Base-by-base conservation (phyloP, 371 early-diverging fungal species). In the Saksenaea oblongispora region DNA sequence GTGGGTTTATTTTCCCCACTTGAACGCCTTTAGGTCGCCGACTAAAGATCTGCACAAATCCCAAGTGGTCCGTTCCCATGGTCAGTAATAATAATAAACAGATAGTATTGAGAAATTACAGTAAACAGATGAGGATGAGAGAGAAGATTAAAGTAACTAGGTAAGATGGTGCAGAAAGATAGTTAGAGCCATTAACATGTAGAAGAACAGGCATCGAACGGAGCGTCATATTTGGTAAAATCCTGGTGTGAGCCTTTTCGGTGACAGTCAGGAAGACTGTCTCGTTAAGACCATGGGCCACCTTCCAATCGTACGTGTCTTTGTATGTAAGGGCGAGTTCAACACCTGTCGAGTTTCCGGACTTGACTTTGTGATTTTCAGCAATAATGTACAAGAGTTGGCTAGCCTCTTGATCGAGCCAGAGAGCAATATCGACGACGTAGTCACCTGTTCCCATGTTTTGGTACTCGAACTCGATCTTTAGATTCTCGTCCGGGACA, bases 381-480 rank as follows among this genome's bases (percentile, higher is more conserved):
- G 64, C 65, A 42, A 79, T 63, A 41, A 65, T 65, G 26, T 68
- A 54, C 11, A 73, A 59, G 18, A 69, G 47, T 1, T 47, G n/a
- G 0, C 35, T 58, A 9, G 41, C 58, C 1, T 60, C 17, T 11
- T 57, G 34, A 61, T 76, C 75, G 34, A 67, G 59, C 73, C 75
- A 76, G 18, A 76, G 65, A 53, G 64, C 54, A 34, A 79, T 65
- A 53, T 75, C 66, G 10, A 74, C 67, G 0, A 44, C 39, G 34
- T 76, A 76, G 10, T 65, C 55, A 15, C 80, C 80, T 34, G 69
- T 69, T 17, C 80, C 80, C 42, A 79, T 58, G 35, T 79, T 79
- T 54, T 69, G 58, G 44, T 79, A 79, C n/a, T 58, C 56, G 34
- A 61, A 79, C n/a, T 55, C 59, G 51, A 74, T 74, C 18, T 70